Base-by-base conservation (phyloP, 768 basidiomycete species). In the Tylopilus balloui region DNA sequence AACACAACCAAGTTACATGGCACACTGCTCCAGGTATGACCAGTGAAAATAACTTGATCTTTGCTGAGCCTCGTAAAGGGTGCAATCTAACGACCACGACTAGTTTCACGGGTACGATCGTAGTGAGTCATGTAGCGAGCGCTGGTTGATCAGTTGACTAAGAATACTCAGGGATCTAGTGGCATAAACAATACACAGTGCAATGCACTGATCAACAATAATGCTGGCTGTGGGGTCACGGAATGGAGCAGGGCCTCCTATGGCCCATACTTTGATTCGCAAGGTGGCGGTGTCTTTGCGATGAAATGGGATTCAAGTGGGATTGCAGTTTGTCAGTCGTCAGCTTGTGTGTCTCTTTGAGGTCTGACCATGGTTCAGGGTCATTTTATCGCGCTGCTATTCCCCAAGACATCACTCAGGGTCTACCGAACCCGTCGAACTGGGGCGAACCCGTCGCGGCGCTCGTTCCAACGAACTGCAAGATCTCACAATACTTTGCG, bases 301-400 rank as follows among this genome's bases (percentile, higher is more conserved):
- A 90, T 91, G 87, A 85, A 86, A 57, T 93, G 92, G 92, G 87
- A 92, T 60, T 78, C 81, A 50, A 75, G 73, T 51, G 81, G 83
- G 2, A 88, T 91, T 48, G 78, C 81, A 34, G 77, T 88, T 54
- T 90, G 88, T 90, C 52, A 64, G 87, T 1, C 31, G 14, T 21
- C 36, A 11, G 14, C 42, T 29, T 45, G 9, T 28, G 1, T 48
- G 19, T 41, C 31, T 41, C 34, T 10, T 21, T 19, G 7, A 35
- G 49, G 34, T 12, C 38, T 58, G 20, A 57, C 41, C 42, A 51
- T 45, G 17, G 9, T 25, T 29, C 56, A 90, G 88, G 84, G 84
- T 88, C 84, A 6, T 91, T 91, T 63, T 90, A 88, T 64, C 84
- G 88, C 28, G 80, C 81, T 24, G 81, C 88, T 10, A 73, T 90